These are phyloP conservation scores for Arachnopeziza araneosa DNA, from an alignment of 2,329 filamentous ascomycete genomes.

Conservation along the genomic window DNA sequence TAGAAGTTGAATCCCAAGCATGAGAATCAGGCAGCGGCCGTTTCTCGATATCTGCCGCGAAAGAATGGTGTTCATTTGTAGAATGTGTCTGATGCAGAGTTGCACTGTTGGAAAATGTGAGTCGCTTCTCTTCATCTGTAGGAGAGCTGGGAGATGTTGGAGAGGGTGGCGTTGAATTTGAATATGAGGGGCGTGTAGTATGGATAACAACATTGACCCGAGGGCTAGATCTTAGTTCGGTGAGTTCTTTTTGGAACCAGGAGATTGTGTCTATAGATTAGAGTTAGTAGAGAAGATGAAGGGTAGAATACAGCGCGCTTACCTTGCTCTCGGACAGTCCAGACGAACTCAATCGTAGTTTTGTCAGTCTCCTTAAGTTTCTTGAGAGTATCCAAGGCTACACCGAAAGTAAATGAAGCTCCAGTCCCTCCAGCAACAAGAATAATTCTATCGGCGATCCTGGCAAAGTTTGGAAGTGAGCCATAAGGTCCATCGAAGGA, in stretches of 20 bases:
- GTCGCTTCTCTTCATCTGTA: not conserved
- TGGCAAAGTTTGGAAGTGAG: conserved; percentile 44
- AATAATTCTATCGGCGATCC: conserved; percentile 46
- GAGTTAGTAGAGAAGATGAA: not conserved
- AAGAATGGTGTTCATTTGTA: not conserved
- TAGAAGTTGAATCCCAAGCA: conserved; percentile 3
- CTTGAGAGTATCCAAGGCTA: conserved; percentile 41
- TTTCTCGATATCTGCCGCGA: not conserved
- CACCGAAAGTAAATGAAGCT: conserved; percentile 50
- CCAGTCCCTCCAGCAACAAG: conserved; percentile 56
- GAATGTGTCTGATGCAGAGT: not conserved
- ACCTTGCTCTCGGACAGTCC: conserved; percentile 43
- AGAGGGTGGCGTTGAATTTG: not conserved
- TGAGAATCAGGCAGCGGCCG: not conserved
- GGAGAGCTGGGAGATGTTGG: not conserved
- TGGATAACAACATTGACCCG: conserved; percentile 19
- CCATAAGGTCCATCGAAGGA: conserved; percentile 57
- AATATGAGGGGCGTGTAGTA: not conserved
- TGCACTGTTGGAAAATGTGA: not conserved
- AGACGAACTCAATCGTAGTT: conserved; percentile 41
- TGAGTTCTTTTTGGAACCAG: conserved; percentile 22
- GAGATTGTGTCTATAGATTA: conserved; percentile 6
- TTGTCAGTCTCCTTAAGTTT: conserved; percentile 31
- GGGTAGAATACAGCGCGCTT: not conserved
- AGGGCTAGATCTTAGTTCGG: conserved; percentile 22